Evolutionary conservation across 805 yeast species (phyloP).

Genomic region (Candida hungchunana): DNA sequence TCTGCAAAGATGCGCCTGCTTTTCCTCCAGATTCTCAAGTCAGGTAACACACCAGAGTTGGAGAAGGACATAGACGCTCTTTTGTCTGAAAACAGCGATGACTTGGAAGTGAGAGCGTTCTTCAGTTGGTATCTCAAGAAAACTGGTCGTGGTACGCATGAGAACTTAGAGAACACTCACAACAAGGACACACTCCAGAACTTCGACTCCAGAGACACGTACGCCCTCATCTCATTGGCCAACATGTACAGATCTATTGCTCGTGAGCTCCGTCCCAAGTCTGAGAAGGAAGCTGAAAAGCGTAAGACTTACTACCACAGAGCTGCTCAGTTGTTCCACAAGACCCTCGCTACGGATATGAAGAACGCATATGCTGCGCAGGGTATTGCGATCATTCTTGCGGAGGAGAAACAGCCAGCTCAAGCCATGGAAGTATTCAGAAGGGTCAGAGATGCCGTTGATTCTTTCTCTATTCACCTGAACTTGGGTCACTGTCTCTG

Average conservation of each 20-base stretch:
- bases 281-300: slow-evolving; percentile 49
- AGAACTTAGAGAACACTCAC: slow-evolving; percentile 66
- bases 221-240: slow-evolving; percentile 86
- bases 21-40: slow-evolving; percentile 51
- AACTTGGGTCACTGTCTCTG: slow-evolving; percentile 85
- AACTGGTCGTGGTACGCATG: slow-evolving; percentile 42
- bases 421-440: slow-evolving; percentile 83
- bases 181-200: slow-evolving; percentile 82
- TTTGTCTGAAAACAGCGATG: slow-evolving; percentile 48
- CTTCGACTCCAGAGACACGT: slow-evolving; percentile 81
- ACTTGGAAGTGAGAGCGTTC: slow-evolving; percentile 83
- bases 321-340: slow-evolving; percentile 89
- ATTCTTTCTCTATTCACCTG: slow-evolving; percentile 76
- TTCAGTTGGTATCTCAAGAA: slow-evolving; percentile 82
- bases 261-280: slow-evolving; percentile 55
- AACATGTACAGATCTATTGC: slow-evolving; percentile 83
- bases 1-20: slow-evolving; percentile 72
- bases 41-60: slow-evolving; percentile 36
- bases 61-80: slow-evolving; percentile 52
- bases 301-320: slow-evolving; percentile 72
- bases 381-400: slow-evolving; percentile 90
- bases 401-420: slow-evolving; percentile 71
- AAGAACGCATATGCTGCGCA: slow-evolving; percentile 94
- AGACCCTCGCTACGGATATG: slow-evolving; percentile 80
- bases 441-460: slow-evolving; percentile 84